phyloP scores from a whole-genome alignment of 352 stramenopile genomes.

The Pythium pectinolyticum region DNA sequence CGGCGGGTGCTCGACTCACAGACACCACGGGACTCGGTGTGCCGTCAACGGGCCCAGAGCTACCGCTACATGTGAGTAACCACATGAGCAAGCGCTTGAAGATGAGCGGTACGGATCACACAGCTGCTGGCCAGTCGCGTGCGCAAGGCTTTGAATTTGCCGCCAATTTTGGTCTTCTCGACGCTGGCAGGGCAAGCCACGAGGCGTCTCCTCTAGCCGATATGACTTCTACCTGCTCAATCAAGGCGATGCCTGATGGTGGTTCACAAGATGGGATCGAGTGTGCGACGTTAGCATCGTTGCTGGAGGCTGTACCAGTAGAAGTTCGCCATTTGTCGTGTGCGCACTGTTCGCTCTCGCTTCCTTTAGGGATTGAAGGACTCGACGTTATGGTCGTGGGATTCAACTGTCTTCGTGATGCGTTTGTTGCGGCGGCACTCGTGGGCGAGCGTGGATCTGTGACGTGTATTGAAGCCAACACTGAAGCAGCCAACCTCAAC shows the following conservation, averaged over 20 bases:
- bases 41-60: background rate
- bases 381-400: slow-evolving; percentile 46
- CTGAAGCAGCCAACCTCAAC: slow-evolving; percentile 10
- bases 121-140: background rate
- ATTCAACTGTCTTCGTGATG: slow-evolving; percentile 43
- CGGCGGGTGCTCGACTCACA: no score
- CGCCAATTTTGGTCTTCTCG: background rate
- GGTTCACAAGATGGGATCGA: slow-evolving; percentile 4
- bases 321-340: slow-evolving; percentile 31
- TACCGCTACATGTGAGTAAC: no score
- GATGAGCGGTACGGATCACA: no score
- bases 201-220: background rate
- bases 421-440: slow-evolving; percentile 39
- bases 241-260: background rate
- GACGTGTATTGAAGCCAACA: slow-evolving; percentile 41
- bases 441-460: slow-evolving; percentile 46
- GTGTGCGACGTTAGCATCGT: background rate
- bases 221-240: background rate
- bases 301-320: slow-evolving; percentile 20
- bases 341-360: slow-evolving; percentile 18
- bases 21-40: background rate
- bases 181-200: background rate
- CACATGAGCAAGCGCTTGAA: background rate
- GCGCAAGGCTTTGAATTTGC: background rate
- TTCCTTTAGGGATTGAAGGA: slow-evolving; percentile 34